A percentile compares a stretch with the other conserved stretches of the same genome.
Evolutionary conservation across 2,329 filamentous ascomycete genomes (phyloP).

Genomic region (Phyllosticta ampelicida): DNA sequence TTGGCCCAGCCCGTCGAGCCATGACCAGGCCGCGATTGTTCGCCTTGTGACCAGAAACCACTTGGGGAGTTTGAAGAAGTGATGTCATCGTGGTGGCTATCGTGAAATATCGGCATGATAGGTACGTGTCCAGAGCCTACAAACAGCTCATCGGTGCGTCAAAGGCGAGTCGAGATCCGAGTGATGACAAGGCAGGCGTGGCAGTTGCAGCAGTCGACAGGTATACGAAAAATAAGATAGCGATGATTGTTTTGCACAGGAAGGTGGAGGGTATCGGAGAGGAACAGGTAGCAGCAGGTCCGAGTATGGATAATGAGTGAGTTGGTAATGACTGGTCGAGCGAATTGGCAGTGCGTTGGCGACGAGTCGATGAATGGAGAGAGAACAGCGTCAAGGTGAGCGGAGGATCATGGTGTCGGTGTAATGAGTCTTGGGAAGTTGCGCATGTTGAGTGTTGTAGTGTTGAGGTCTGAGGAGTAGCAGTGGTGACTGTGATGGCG

Average conservation of each 20-base stretch:
- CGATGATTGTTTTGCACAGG: neutral
- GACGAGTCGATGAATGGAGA: neutral
- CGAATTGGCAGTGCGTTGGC: neutral
- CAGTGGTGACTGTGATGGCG: neutral
- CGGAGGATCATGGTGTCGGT: neutral
- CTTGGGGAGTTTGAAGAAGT: neutral
- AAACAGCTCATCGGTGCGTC: conserved; percentile 5
- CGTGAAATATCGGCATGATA: conserved; percentile 27
- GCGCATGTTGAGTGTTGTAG: neutral
- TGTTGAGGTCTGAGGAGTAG: neutral
- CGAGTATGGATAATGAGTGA: neutral
- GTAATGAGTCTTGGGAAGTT: neutral
- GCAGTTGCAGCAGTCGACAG: neutral
- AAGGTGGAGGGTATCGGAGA: neutral
- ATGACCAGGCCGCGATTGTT: neutral
- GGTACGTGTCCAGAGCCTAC: neutral
- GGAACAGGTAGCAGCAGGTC: neutral
- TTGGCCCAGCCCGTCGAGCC: neutral
- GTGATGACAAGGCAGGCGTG: neutral
- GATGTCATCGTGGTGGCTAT: neutral
- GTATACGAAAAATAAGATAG: neutral
- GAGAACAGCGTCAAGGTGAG: neutral
- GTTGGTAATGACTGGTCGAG: neutral
- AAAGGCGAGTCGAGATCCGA: neutral
- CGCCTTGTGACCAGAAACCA: neutral